A percentile compares a stretch with the other conserved stretches of the same genome.
Evolutionary conservation across 495 filamentous ascomycete genomes (phyloP).

Genomic region (Aspergillus sclerotiicarbonarius): DNA sequence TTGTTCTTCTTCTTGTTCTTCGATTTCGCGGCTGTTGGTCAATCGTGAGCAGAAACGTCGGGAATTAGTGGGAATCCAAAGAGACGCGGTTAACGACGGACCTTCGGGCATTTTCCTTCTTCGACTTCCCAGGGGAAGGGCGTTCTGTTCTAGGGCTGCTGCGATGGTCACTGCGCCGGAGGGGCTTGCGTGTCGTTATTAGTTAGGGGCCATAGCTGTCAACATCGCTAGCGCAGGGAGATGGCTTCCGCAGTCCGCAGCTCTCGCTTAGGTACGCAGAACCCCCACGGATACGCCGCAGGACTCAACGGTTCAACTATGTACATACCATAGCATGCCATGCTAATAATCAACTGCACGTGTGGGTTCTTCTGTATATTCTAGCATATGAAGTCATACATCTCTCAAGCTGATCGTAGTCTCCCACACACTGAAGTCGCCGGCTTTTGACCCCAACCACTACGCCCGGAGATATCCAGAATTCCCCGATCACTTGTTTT

Average conservation of each 20-base stretch:
- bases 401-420: not conserved
- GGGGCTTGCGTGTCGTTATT: constrained; percentile 3
- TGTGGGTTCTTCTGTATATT: not conserved
- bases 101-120: constrained; percentile 37
- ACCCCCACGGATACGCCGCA: not conserved
- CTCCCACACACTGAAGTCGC: not conserved
- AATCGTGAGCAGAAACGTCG: constrained; percentile 10
- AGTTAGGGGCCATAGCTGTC: constrained; percentile 32
- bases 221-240: constrained; percentile 38
- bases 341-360: not conserved
- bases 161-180: constrained; percentile 1
- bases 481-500: too few relatives aligned
- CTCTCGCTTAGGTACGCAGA: constrained; percentile 17
- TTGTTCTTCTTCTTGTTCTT: constrained; percentile 75
- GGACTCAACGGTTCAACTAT: not conserved
- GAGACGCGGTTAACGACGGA: constrained; percentile 6
- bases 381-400: not conserved
- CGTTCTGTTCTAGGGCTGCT: not conserved
- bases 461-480: too few relatives aligned
- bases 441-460: not conserved
- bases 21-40: constrained; percentile 50
- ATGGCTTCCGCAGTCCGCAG: constrained; percentile 15
- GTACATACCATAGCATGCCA: not conserved
- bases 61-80: constrained; percentile 8
- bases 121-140: not conserved